These are phyloP conservation scores for Pseudognaphalium luteoalbum DNA, from an alignment of 129 eudicot species.

Conservation along the genomic window DNA sequence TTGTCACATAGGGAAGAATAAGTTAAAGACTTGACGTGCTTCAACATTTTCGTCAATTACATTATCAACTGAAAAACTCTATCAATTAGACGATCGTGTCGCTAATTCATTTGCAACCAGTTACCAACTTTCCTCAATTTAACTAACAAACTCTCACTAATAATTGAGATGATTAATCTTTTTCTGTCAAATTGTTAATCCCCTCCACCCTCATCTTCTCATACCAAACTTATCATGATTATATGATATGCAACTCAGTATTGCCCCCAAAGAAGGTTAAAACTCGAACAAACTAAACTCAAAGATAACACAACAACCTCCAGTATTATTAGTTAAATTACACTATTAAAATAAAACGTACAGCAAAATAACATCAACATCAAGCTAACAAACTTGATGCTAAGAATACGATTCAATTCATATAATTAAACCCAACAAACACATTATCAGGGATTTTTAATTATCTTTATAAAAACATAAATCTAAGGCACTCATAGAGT, in stretches of 20 bases:
- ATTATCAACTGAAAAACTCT: too few species aligned
- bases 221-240: background rate
- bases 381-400: slow-evolving; percentile 15
- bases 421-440: slow-evolving; percentile 27
- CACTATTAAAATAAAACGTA: slow-evolving; percentile 5
- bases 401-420: background rate
- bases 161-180: background rate
- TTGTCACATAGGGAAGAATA: background rate
- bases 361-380: slow-evolving; percentile 10
- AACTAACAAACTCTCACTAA: background rate
- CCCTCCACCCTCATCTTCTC: background rate
- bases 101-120: background rate
- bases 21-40: background rate
- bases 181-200: background rate
- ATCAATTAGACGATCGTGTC: too few species aligned
- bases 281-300: background rate
- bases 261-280: background rate
- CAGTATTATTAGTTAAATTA: slow-evolving; percentile 21
- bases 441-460: slow-evolving; percentile 5
- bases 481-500: background rate
- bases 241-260: background rate
- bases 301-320: background rate
- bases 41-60: background rate
- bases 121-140: background rate
- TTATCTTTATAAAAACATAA: background rate